Percentiles rank a stretch among this genome's conserved stretches.
Evolutionary conservation across 805 yeast species (phyloP).

Genomic region (Candida multigemmis): DNA sequence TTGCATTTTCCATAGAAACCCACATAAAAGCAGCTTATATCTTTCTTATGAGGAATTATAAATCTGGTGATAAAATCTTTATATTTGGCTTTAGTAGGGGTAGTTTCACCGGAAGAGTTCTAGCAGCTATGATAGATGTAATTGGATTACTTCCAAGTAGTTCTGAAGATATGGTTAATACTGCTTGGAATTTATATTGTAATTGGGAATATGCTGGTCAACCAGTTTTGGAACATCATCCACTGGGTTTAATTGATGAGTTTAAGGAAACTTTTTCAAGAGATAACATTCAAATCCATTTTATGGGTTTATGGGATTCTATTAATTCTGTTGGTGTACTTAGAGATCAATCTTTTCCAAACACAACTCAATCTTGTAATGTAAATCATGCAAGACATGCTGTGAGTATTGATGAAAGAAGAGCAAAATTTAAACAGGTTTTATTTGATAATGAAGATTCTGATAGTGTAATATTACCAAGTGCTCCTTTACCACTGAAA

Average conservation of each 20-base stretch:
- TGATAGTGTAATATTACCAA: not conserved
- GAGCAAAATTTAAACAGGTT: conserved; percentile 55
- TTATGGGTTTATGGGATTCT: conserved; percentile 65
- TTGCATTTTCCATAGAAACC: conserved; percentile 45
- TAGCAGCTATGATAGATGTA: conserved; percentile 56
- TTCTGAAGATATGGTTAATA: conserved; percentile 42
- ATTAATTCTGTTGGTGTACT: conserved; percentile 58
- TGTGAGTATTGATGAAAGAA: conserved; percentile 56
- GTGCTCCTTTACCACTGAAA: too few species aligned
- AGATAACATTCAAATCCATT: conserved; percentile 35
- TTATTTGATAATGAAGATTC: conserved; percentile 21
- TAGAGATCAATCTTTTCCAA: conserved; percentile 51
- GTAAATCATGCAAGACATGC: conserved; percentile 62
- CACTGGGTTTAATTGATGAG: conserved; percentile 40
- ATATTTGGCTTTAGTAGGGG: conserved; percentile 59
- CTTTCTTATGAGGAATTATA: conserved; percentile 41
- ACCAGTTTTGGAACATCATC: conserved; percentile 34
- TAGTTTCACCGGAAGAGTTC: conserved; percentile 54
- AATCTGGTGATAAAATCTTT: conserved; percentile 40
- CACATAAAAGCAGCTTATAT: conserved; percentile 53
- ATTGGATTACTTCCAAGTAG: conserved; percentile 54
- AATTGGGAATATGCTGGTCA: conserved; percentile 56
- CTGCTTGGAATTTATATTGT: conserved; percentile 57
- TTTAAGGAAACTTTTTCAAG: conserved; percentile 48
- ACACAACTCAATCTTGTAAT: conserved; percentile 37